A percentile compares a stretch with the other conserved stretches of the same genome.
These are phyloP conservation scores for Lactarius pseudohatsudake DNA, from an alignment of 768 basidiomycete genomes.

Conservation along the genomic window DNA sequence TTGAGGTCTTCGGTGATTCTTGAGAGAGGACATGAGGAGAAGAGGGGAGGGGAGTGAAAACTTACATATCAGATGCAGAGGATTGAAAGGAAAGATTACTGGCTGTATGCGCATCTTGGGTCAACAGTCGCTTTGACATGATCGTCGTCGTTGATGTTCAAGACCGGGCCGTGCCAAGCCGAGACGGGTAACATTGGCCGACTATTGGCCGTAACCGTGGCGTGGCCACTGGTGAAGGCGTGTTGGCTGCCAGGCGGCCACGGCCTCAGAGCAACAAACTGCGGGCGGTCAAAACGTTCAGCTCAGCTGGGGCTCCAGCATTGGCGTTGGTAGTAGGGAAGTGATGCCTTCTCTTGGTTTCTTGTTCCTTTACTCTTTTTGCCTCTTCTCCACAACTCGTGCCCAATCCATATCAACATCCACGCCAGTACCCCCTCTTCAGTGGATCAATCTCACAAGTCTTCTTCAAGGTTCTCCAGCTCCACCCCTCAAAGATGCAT, in stretches of 20 bases:
- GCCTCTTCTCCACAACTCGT: slow-evolving; percentile 30
- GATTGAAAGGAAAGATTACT: slow-evolving; percentile 4
- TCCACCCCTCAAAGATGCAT: slow-evolving; percentile 66
- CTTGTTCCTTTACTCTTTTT: slow-evolving; percentile 30
- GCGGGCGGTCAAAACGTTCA: slow-evolving; percentile 1
- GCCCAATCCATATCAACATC: slow-evolving; percentile 53
- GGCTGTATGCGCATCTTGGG: slow-evolving; percentile 6
- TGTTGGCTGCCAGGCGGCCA: slow-evolving; percentile 17
- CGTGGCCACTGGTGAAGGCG: neutral
- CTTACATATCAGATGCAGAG: slow-evolving; percentile 19
- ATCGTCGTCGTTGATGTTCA: neutral
- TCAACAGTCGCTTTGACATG: slow-evolving; percentile 16
- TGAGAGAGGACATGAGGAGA: neutral
- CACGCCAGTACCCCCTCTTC: slow-evolving; percentile 60
- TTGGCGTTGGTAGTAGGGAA: neutral
- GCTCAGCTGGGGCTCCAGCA: slow-evolving; percentile 13
- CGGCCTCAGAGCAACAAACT: neutral
- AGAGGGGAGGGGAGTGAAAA: neutral
- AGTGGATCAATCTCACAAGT: slow-evolving; percentile 67
- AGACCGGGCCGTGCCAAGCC: slow-evolving; percentile 9
- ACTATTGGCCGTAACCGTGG: neutral
- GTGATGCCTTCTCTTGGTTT: slow-evolving; percentile 19
- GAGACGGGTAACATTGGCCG: slow-evolving; percentile 1
- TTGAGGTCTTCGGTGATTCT: slow-evolving; percentile 52
- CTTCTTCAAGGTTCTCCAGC: slow-evolving; percentile 53